Base-by-base conservation (phyloP, 2,329 filamentous ascomycete genomes). In the Reticulascus tulasneorum region DNA sequence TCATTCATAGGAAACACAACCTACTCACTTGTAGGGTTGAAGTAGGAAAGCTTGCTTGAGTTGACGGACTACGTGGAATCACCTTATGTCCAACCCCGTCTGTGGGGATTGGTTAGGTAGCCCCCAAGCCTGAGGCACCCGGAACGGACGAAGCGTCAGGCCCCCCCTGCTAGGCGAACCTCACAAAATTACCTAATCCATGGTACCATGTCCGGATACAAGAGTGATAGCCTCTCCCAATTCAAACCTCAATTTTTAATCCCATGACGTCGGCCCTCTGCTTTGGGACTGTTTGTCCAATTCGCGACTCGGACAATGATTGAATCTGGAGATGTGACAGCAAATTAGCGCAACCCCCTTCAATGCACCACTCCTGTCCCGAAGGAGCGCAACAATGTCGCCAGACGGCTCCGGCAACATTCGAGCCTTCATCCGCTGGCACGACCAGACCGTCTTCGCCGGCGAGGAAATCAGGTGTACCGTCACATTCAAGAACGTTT, bases 381-480 rank as follows among this genome's bases (percentile, higher is more conserved):
- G 21, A 33, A 42, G 37, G 40, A 42, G 40, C 35, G 40, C 41
- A 56, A 64, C 49, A 56, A 77, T 76, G 72, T 59, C 69, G 49
- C 60, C 68, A 49, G 68, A 73, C 52, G 57, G 53, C 47, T 52
- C 59, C 44, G 69, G 67, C 64, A 91, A 94, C 69, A 88, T 98
- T 59, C 86, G 90, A 62, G 91, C 96, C 63, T 95, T 91, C 61
- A 87, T 98, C 62, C 82, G 84, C 67, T 98, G 91, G 86, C 84
- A 88, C 60, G 86, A 94, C 58, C 82, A 91, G 61, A 90, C 86
- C 44, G 87, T 98, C 53, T 98, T 97, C 66, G 87, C 93, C 38
- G 93, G 93, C 63, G 93, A 98, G 71, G 85, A 95, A 56, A 78
- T 97, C 55, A 86, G 90, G 66, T 97, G 93, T 65, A 89, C 83